Evolutionary conservation across 2,329 filamentous ascomycete genomes (phyloP), one percentile per base, ranked within the genome.

Genomic region (Alternaria incomplexa): DNA sequence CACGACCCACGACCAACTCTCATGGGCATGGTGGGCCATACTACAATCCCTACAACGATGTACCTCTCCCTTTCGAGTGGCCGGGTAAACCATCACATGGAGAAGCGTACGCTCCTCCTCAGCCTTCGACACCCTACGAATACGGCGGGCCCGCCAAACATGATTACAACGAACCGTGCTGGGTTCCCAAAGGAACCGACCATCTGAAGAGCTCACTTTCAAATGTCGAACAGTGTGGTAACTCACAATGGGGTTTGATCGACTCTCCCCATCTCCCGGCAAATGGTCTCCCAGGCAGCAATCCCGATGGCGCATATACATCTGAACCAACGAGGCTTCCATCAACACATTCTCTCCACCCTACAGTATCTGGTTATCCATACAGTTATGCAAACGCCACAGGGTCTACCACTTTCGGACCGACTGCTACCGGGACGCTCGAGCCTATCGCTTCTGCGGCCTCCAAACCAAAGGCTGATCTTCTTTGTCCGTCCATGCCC

Each of bases 11-110:
- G 7, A 64, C 58, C 11, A 70, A 70, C 23, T 17, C 63, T 32
- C 67, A 73, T 30, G 73, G 68, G n/a, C 74, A 76, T 23, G 74
- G 74, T 22, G 75, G 75, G 10, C 73, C 70, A 1, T 75, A 76
- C 43, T 66, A 73, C 48, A 77, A 77, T 43, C 71, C 74, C 5
- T 76, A 77, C 60, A 74, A 77, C 50, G 68, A 70, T 45, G 43
- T 69, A 15, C 68, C 71, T 2, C 65, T 73, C 4, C 72, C 73
- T 6, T 73, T 66, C 47, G 44, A 61, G 8, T 77, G 73, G 72
- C 75, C 75, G 1, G 74, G 74, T 6, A 63, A 61, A 28, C 74
- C 73, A 9, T 62, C 67, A 12, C 13, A 67, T 5, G 73, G 70
- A 4, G 54, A 74, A 50, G 63, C 43, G 5, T 65, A 67, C 13